Base-by-base conservation (phyloP, 2,329 filamentous ascomycete species). In the Fusarium denticulatum region DNA sequence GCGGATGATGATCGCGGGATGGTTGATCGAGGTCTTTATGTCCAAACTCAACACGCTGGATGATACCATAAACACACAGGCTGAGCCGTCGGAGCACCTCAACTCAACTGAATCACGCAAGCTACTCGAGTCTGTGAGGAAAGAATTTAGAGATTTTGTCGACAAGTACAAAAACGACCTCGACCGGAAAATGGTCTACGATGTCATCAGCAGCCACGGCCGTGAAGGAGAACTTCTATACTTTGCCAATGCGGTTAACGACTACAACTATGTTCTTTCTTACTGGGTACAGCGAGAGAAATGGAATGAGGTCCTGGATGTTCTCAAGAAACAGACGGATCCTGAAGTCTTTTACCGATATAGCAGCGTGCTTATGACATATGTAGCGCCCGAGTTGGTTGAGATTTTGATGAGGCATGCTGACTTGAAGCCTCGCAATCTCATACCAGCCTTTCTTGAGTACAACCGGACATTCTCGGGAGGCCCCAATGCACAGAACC, bases 211-310 rank as follows among this genome's bases (percentile, higher is more conserved):
- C 82, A 97, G 95, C 76, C 96, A 99, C 80, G 96, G 96, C 22
- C 89, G 96, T 64, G 96, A 99, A 83, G 92, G 96, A 76, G 96
- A 99, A 81, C 86, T 99, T 6, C 87, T 99, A 0, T 96, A 92
- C 83, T 99, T 95, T 83, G 96, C 96, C 26, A 96, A 93, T 66
- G 90, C 93, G 12, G 88, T 97, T 52, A 93, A 96, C 77, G 96
- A 99, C 81, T 95, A 96, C 84, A 94, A 97, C 80, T 99, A 97
- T 79, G 95, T 98, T 28, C 86, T 99, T 20, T 94, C 94, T 15
- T 99, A 99, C 82, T 99, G 96, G 96, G 93, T 98, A 24, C 96
- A 98, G 82, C 89, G 96, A 67, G 96, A 98, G 83, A 90, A 94
- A 76, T 99, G 96, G 96, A 84, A 86, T 9, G 95, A 98, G 77